Evolutionary conservation across 352 stramenopile species (phyloP), one percentile per base, ranked within the genome.

Genomic region (Phytopythium cucurbitacearum): DNA sequence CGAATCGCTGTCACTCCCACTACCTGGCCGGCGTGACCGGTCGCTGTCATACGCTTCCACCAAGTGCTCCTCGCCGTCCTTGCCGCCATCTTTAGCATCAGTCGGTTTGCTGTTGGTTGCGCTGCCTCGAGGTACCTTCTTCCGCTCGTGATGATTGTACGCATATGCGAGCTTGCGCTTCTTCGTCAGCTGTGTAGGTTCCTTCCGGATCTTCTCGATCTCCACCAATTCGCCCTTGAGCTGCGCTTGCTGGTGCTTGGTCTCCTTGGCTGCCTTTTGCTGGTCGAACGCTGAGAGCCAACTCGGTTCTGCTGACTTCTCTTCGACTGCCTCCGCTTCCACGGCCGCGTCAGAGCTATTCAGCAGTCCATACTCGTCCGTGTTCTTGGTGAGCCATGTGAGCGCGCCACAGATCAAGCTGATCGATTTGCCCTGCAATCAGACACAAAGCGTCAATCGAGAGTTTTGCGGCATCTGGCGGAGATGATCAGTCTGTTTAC

Each of bases 391-490:
- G 4, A 97, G 65, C 89, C 89, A 97, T 34, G 89, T 80, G 3
- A 97, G 65, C 1, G 81, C 69, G 12, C 87, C 86, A 55, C 89
- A 97, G 52, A 97, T 96, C 12, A 97, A 71, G 57, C 85, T 97
- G 50, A 97, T 86, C 10, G 87, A 96, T 57, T 97, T 97, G 49
- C 91, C 91, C 82, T 93, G 51, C 5, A 37, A 28, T 3, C 12
- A 15, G 0, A 35, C 1, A 51, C 4, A 28, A 43, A 11, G 7
- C 5, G 9, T 33, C 4, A 49, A 44, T 5, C 11, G 4, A 37
- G 40, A 35, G 16, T 32, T 32, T 11, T 38, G 10, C 9, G 13
- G 56, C 8, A 37, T 12, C 53, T 7, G 5, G 15, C 46, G 35
- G 28, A 38, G 32, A 11, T 33, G 9, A 43, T 28, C 2, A 36